phyloP scores from a whole-genome alignment of 768 basidiomycete species.

The Lactarius trivialis region DNA sequence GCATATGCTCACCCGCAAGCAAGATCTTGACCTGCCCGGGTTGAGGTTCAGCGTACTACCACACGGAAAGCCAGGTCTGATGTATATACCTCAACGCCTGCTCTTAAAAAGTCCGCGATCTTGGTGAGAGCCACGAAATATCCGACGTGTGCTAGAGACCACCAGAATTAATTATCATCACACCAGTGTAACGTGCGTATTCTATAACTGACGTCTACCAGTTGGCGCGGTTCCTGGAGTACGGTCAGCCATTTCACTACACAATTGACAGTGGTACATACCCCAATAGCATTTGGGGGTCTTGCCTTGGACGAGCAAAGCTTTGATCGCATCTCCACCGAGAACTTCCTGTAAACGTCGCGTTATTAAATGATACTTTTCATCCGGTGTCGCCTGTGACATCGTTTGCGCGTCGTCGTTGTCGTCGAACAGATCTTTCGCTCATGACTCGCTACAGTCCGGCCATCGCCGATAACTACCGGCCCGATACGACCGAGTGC shows the following conservation, averaged over 20 bases:
- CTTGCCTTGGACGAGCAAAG: conserved; percentile 69
- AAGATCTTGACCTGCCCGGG: conserved; percentile 60
- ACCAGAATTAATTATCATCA: not conserved
- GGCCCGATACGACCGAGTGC: too few species aligned
- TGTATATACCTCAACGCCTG: conserved; percentile 71
- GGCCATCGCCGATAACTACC: conserved; percentile 17
- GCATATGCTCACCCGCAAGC: conserved; percentile 53
- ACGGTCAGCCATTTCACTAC: not conserved
- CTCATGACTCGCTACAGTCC: too few species aligned
- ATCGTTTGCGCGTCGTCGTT: not conserved
- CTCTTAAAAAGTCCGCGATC: conserved; percentile 91
- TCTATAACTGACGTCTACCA: conserved; percentile 68
- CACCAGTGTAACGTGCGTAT: not conserved
- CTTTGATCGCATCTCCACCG: conserved; percentile 76
- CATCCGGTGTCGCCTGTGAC: conserved; percentile 25
- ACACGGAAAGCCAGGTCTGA: conserved; percentile 20
- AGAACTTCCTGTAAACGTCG: conserved; percentile 82
- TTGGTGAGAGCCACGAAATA: conserved; percentile 95
- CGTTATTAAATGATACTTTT: conserved; percentile 78
- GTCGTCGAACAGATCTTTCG: too few species aligned
- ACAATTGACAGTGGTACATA: conserved; percentile 33
- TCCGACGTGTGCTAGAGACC: conserved; percentile 77
- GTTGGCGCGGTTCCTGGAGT: conserved; percentile 82
- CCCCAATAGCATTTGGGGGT: conserved; percentile 90
- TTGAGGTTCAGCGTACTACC: conserved; percentile 16